phyloP scores from a whole-genome alignment of 768 basidiomycete species.

The Leucocoprinus birnbaumii region DNA sequence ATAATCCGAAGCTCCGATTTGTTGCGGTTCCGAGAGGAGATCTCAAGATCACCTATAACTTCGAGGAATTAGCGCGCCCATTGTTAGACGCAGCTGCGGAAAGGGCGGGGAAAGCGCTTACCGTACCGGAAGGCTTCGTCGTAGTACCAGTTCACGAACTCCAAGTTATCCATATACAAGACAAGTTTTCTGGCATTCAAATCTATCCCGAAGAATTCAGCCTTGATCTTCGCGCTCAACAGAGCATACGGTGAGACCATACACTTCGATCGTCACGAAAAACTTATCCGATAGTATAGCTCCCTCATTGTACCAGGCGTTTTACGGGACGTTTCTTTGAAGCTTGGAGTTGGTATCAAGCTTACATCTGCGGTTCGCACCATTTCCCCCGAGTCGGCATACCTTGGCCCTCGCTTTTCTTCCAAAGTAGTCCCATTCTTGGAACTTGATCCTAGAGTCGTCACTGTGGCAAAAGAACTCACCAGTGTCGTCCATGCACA shows the following conservation, averaged over 20 bases:
- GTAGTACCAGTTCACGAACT: constrained; percentile 54
- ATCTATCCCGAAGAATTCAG: constrained; percentile 39
- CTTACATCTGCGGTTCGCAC: constrained; percentile 57
- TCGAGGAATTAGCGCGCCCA: constrained; percentile 39
- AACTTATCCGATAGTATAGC: constrained; percentile 24
- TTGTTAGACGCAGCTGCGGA: constrained; percentile 36
- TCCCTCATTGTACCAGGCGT: constrained; percentile 51
- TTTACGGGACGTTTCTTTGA: constrained; percentile 44
- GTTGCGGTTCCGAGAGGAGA: constrained; percentile 39
- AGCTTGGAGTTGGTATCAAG: constrained; percentile 53
- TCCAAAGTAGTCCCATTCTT: constrained; percentile 47
- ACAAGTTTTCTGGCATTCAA: constrained; percentile 46
- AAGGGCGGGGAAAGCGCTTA: constrained; percentile 31
- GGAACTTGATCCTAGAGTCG: constrained; percentile 41
- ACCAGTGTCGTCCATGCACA: constrained; percentile 48
- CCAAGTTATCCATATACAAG: constrained; percentile 45
- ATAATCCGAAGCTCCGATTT: constrained; percentile 46
- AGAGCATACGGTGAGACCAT: constrained; percentile 45
- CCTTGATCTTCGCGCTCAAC: constrained; percentile 46
- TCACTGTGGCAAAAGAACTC: constrained; percentile 55
- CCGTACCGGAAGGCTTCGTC: constrained; percentile 31
- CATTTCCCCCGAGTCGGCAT: constrained; percentile 57
- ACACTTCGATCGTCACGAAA: neutral
- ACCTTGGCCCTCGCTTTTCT: constrained; percentile 55
- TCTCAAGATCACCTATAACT: constrained; percentile 48